phyloP scores from a whole-genome alignment of 495 filamentous ascomycete species.

The Apiosordaria backusii region DNA sequence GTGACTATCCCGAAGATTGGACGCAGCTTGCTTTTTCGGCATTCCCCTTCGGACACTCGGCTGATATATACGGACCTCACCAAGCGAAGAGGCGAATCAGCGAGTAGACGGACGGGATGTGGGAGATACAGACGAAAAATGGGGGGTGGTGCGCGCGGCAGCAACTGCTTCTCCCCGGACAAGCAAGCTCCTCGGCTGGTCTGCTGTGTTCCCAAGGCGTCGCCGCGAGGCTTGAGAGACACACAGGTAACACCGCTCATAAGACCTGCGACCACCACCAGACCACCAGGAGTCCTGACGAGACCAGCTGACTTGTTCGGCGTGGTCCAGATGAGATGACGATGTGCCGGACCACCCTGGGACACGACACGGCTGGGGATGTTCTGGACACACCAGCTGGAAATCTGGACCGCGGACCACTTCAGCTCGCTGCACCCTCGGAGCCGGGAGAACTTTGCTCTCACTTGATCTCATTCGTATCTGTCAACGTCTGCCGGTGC shows the following conservation, averaged over 20 bases:
- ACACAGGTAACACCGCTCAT: neutral
- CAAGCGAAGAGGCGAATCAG: neutral
- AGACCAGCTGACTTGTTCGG: neutral
- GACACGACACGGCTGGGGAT: neutral
- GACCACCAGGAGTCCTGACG: neutral
- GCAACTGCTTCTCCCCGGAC: slow-evolving; percentile 2
- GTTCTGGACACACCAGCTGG: neutral
- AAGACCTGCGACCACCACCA: neutral
- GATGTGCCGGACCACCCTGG: neutral
- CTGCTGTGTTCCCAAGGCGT: slow-evolving; percentile 6
- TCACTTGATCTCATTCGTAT: neutral
- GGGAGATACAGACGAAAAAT: neutral
- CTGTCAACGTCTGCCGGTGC: slow-evolving; percentile 11
- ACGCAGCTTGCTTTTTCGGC: slow-evolving; percentile 9
- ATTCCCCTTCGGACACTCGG: slow-evolving; percentile 1
- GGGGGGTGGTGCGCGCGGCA: slow-evolving; percentile 7
- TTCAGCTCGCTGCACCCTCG: slow-evolving; percentile 7
- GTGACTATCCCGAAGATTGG: neutral
- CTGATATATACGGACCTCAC: neutral
- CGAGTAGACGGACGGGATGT: neutral
- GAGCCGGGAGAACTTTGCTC: neutral
- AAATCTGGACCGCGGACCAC: neutral
- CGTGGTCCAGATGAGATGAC: neutral
- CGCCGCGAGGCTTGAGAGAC: neutral
- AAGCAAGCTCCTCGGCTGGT: neutral